Conservation (phyloP, 2,329 filamentous ascomycete species). For the Claviceps maximensis region DNA sequence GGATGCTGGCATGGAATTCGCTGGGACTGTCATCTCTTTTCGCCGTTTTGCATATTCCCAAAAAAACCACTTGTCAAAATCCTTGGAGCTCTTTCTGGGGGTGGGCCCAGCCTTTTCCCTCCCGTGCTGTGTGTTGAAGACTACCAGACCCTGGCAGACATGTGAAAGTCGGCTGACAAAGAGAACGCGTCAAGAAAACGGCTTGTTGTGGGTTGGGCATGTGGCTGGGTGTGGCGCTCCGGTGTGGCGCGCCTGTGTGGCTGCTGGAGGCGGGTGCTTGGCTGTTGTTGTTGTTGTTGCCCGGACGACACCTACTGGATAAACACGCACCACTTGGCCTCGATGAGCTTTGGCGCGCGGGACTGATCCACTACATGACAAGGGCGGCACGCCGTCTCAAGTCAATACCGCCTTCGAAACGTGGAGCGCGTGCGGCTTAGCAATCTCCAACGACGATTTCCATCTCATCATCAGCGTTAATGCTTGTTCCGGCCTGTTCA, state of each 20-base stretch:
- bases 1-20: not conserved
- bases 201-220: not conserved
- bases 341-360: not conserved
- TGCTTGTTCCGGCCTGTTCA: not conserved
- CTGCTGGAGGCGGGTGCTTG: not conserved
- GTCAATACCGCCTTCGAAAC: not conserved
- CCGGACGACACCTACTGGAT: constrained; percentile 6
- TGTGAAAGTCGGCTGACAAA: not conserved
- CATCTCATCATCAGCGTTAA: not conserved
- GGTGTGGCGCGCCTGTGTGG: not conserved
- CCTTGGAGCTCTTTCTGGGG: not conserved
- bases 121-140: not conserved
- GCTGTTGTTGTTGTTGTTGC: not conserved
- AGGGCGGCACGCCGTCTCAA: not conserved
- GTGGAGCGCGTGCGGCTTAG: not conserved
- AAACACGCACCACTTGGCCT: constrained; percentile 3
- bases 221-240: not conserved
- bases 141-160: not conserved
- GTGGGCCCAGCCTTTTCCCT: not conserved
- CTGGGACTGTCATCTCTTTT: constrained; percentile 1
- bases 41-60: not conserved
- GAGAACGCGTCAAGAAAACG: not conserved
- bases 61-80: not conserved
- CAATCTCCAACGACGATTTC: not conserved
- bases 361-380: constrained; percentile 1